These are phyloP conservation scores for Sporothrix phasma DNA, from an alignment of 2,329 filamentous ascomycete species.

Conservation along the genomic window DNA sequence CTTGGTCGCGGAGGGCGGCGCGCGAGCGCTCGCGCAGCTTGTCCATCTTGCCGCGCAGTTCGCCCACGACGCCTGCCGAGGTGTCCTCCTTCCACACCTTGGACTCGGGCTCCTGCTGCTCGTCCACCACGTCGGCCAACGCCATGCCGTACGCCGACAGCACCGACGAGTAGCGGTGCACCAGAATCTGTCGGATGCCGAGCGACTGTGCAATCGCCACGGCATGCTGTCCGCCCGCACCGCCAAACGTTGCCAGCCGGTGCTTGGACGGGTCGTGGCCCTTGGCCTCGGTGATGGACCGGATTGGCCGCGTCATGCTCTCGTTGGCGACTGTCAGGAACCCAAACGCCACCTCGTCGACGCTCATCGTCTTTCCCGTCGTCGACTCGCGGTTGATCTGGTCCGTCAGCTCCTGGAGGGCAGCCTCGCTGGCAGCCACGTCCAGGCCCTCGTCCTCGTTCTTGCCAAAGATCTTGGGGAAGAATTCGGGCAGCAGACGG, in stretches of 20 bases:
- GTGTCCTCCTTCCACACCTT: constrained; percentile 43
- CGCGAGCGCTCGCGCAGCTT: constrained; percentile 69
- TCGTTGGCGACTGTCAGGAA: constrained; percentile 88
- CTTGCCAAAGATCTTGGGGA: constrained; percentile 89
- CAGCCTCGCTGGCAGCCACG: constrained; percentile 59
- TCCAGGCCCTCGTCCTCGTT: constrained; percentile 78
- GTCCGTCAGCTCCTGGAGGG: constrained; percentile 65
- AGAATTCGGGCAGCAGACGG: constrained; percentile 77
- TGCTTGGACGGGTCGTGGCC: constrained; percentile 87
- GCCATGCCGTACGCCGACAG: constrained; percentile 90
- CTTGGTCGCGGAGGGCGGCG: constrained; percentile 60
- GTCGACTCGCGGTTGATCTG: constrained; percentile 61
- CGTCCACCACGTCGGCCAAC: constrained; percentile 83
- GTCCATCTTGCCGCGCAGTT: constrained; percentile 63
- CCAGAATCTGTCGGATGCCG: constrained; percentile 73
- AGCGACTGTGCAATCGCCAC: constrained; percentile 82
- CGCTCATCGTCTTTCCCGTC: constrained; percentile 57
- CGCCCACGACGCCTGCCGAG: constrained; percentile 38
- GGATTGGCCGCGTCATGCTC: constrained; percentile 82
- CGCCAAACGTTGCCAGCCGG: constrained; percentile 83
- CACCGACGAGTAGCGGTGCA: constrained; percentile 81
- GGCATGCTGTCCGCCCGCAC: constrained; percentile 83
- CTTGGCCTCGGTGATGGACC: constrained; percentile 83
- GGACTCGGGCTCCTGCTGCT: constrained; percentile 70
- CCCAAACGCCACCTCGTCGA: constrained; percentile 80